Base-by-base conservation (phyloP, 192 early-diverging fungal species). In the Coemansia sp. region DNA sequence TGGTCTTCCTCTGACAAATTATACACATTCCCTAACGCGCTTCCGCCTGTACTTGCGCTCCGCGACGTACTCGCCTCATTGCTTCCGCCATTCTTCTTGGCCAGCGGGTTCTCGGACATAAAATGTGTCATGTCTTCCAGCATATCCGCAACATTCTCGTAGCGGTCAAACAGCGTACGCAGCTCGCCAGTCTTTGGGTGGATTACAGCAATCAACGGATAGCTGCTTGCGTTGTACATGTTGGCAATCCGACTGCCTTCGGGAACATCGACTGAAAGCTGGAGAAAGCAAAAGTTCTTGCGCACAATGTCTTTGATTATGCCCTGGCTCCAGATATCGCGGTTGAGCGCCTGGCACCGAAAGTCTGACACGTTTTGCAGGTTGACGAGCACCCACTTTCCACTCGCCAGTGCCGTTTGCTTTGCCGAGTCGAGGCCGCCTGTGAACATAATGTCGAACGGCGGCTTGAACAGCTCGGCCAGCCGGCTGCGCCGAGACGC, bases 1-100 rank as follows among this genome's bases (percentile, higher is more conserved):
- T 94, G 92, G 58, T 97, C 94, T 49, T 95, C 95, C 79, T 96
- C 94, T 11, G 88, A 85, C 88, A 95, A 86, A 38, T 90, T 87
- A 8, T 84, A 77, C 0, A 93, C 70, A 52, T 35, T n/a, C 62
- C 83, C 73, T 43, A 15, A 12, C 37, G 3, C 60, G 22, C n/a
- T 51, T 11, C 23, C 47, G 39, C 38, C 49, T 49, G 25, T 32
- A 29, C 27, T 29, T 22, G 15, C 52, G 37, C 15, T 21, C 11
- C 15, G 43, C 21, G 67, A 53, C n/a, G 27, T 63, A 8, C 27
- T 60, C 58, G 32, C 65, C 17, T 24, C 65, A 22, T 35, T 60
- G 65, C 48, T 64, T 45, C 32, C 64, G 47, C 15, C 10, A 9
- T 10, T 22, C 53, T 35, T 61, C 25, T 60, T 62, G 39, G 70